These are phyloP conservation scores for Hypoxylon fragiforme DNA, from an alignment of 495 filamentous ascomycete species.

Conservation along the genomic window DNA sequence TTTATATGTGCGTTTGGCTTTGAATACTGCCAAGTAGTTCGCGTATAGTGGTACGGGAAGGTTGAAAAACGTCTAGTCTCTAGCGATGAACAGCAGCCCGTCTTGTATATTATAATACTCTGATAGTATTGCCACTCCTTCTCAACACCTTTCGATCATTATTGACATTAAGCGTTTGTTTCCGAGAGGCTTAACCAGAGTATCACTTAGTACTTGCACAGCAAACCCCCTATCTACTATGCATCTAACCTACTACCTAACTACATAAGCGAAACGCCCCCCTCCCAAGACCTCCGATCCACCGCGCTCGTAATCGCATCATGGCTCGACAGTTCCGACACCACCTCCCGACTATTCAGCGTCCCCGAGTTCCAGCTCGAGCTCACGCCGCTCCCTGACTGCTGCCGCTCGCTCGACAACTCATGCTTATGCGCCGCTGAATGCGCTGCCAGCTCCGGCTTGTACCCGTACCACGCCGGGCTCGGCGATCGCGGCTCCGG, in stretches of 20 bases:
- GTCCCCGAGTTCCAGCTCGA: slow-evolving; percentile 18
- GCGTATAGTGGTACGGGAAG: too few species aligned
- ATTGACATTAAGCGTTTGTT: too few species aligned
- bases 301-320: slow-evolving; percentile 3
- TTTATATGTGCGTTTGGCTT: background rate
- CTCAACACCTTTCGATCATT: too few species aligned
- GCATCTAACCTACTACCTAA: too few species aligned
- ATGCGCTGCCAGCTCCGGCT: slow-evolving; percentile 9
- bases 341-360: background rate
- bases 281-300: background rate
- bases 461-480: slow-evolving; percentile 5
- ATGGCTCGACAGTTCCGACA: slow-evolving; percentile 2
- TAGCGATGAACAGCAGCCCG: too few species aligned
- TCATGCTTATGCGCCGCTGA: slow-evolving; percentile 1
- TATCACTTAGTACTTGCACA: too few species aligned
- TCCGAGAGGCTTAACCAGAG: too few species aligned
- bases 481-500: slow-evolving; percentile 10
- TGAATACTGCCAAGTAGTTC: too few species aligned
- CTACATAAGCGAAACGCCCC: background rate
- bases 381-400: background rate
- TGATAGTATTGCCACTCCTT: too few species aligned
- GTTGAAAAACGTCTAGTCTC: too few species aligned
- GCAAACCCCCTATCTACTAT: too few species aligned
- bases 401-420: slow-evolving; percentile 6
- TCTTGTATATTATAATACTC: too few species aligned